These are phyloP conservation scores for Alternaria arbusti DNA, from an alignment of 2,329 filamentous ascomycete species.

Conservation along the genomic window DNA sequence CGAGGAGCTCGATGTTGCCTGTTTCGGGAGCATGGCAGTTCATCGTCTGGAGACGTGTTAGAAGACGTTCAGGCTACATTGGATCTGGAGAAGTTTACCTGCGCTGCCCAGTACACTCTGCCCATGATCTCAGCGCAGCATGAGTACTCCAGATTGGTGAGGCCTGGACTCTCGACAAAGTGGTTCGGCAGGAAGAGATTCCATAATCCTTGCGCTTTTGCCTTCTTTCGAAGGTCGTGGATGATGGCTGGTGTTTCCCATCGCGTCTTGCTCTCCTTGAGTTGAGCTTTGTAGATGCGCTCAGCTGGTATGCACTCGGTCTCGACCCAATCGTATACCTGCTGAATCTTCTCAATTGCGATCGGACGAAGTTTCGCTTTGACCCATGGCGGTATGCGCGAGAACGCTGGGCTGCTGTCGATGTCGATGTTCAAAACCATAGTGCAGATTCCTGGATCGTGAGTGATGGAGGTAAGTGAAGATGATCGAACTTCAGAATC, in stretches of 20 bases:
- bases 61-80: background rate
- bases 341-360: conserved; percentile 52
- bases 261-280: conserved; percentile 31
- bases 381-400: conserved; percentile 52
- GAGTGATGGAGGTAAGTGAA: background rate
- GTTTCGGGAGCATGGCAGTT: conserved; percentile 58
- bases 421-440: conserved; percentile 28
- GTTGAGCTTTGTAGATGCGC: conserved; percentile 52
- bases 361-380: conserved; percentile 58
- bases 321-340: conserved; percentile 54
- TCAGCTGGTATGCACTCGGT: conserved; percentile 54
- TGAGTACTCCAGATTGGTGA: conserved; percentile 56
- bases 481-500: conserved; percentile 2
- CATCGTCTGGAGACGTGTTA: conserved; percentile 45
- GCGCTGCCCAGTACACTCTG: conserved; percentile 54
- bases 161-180: conserved; percentile 52
- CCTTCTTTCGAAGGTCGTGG: conserved; percentile 52
- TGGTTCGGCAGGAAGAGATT: conserved; percentile 53
- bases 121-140: conserved; percentile 57
- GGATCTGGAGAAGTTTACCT: conserved; percentile 27
- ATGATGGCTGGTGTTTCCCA: conserved; percentile 53
- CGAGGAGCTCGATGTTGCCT: conserved; percentile 61
- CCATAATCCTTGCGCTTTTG: conserved; percentile 49
- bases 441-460: background rate
- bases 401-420: conserved; percentile 46